phyloP scores from a whole-genome alignment of 2,329 filamentous ascomycete species.

The Setomelanomma holmii region DNA sequence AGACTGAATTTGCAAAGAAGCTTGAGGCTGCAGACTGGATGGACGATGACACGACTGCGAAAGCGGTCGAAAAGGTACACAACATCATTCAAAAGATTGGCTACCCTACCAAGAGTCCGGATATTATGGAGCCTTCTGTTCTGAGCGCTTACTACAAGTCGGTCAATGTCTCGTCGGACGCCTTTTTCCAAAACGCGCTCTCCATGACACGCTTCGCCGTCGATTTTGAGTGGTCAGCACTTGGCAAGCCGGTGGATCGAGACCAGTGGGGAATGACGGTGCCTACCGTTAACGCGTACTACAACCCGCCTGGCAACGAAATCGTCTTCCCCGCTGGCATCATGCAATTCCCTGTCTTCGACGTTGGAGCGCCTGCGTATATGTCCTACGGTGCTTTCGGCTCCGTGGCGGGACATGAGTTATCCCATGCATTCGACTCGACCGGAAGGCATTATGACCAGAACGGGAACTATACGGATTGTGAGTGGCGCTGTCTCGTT shows the following conservation, averaged over 20 bases:
- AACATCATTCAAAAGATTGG: constrained; percentile 74
- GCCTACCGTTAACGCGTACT: constrained; percentile 68
- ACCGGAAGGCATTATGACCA: constrained; percentile 70
- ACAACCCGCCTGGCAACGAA: constrained; percentile 69
- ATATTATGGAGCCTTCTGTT: constrained; percentile 65
- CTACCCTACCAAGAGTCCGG: constrained; percentile 67
- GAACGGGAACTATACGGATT: constrained; percentile 69
- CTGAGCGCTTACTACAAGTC: constrained; percentile 65
- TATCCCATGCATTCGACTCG: constrained; percentile 74
- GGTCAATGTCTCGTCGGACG: constrained; percentile 58
- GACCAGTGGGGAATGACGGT: constrained; percentile 68
- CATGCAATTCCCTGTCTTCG: constrained; percentile 71
- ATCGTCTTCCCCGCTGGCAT: constrained; percentile 73
- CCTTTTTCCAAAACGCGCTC: constrained; percentile 66
- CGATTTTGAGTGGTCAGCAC: constrained; percentile 61
- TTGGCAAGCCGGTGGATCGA: constrained; percentile 67
- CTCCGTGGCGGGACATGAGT: constrained; percentile 71
- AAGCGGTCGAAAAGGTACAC: constrained; percentile 69
- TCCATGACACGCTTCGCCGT: constrained; percentile 59
- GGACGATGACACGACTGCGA: constrained; percentile 64
- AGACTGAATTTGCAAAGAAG: constrained; percentile 68
- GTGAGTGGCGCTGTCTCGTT: background rate
- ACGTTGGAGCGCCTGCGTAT: constrained; percentile 68
- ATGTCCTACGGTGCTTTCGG: constrained; percentile 74
- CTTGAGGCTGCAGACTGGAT: constrained; percentile 69